Evolutionary conservation across 768 basidiomycete genomes (phyloP).

Genomic region (Paxillus ammoniavirescens): DNA sequence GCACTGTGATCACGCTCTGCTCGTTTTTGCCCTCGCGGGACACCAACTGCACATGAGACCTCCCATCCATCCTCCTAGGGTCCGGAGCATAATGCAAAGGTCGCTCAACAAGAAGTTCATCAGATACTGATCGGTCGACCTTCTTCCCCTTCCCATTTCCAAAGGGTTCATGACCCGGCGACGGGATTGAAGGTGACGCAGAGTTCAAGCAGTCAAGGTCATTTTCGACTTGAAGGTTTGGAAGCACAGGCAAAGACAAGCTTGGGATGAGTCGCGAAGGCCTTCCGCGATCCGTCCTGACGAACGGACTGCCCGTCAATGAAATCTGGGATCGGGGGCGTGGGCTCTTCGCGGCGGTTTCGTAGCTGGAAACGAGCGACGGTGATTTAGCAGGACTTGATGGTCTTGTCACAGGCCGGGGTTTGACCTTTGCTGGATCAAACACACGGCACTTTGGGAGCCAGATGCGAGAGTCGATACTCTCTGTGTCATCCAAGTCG

Average conservation of each 20-base stretch:
- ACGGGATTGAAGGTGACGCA: not conserved
- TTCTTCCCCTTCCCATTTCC: slow-evolving; percentile 3
- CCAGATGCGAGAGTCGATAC: slow-evolving; percentile 28
- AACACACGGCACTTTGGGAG: slow-evolving; percentile 22
- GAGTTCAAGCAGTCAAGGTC: not conserved
- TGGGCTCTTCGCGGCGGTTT: not conserved
- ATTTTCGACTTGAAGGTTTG: not conserved
- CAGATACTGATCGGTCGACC: not conserved
- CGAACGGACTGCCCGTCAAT: slow-evolving; percentile 10
- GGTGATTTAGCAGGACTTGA: slow-evolving; percentile 20
- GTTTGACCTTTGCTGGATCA: slow-evolving; percentile 27
- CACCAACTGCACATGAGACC: slow-evolving; percentile 25
- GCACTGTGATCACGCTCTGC: slow-evolving; percentile 12
- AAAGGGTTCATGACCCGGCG: not conserved
- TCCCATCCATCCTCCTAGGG: slow-evolving; percentile 4
- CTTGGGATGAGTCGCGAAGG: slow-evolving; percentile 15
- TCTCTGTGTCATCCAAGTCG: slow-evolving; percentile 12
- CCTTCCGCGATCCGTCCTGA: slow-evolving; percentile 23
- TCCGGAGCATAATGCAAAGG: not conserved
- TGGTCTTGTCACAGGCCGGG: slow-evolving; percentile 18
- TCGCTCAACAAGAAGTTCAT: slow-evolving; percentile 2
- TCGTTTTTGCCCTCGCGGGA: slow-evolving; percentile 9
- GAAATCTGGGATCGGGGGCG: not conserved
- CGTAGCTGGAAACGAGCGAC: not conserved
- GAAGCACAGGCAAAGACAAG: slow-evolving; percentile 17